phyloP scores from a whole-genome alignment of 805 yeast species.

The Millerozyma acaciae region DNA sequence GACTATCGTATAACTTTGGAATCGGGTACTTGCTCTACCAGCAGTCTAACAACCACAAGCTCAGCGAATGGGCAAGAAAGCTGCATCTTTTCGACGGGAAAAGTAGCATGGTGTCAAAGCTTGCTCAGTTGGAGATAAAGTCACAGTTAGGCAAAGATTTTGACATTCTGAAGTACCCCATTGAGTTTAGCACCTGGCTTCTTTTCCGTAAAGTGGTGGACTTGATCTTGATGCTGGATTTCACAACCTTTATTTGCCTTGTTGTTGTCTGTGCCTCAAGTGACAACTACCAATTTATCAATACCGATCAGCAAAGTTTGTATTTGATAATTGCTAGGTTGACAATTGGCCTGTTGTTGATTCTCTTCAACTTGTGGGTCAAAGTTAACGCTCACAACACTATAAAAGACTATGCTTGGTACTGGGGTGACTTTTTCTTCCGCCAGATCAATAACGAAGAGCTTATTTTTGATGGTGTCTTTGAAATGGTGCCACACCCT shows the following conservation, averaged over 20 bases:
- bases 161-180: conserved; percentile 41
- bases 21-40: conserved; percentile 64
- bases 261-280: conserved; percentile 48
- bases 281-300: conserved; percentile 33
- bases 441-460: conserved; percentile 59
- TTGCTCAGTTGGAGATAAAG: conserved; percentile 32
- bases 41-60: conserved; percentile 56
- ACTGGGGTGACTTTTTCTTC: conserved; percentile 92
- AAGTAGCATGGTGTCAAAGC: conserved; percentile 30
- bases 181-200: conserved; percentile 81
- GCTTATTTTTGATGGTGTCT: conserved; percentile 82
- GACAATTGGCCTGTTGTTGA: conserved; percentile 54
- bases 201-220: conserved; percentile 76
- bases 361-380: conserved; percentile 77
- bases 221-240: conserved; percentile 80
- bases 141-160: conserved; percentile 38
- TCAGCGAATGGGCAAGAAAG: conserved; percentile 50
- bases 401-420: conserved; percentile 89
- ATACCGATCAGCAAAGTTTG: conserved; percentile 30
- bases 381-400: conserved; percentile 84
- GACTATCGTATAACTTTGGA: conserved; percentile 74
- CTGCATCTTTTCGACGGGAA: conserved; percentile 23
- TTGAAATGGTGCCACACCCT: conserved; percentile 88
- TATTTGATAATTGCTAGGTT: conserved; percentile 49
- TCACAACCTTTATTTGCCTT: conserved; percentile 65